Conservation (phyloP, 1,284 basidiomycete species). For the Fomitopsis pinicola region DNA sequence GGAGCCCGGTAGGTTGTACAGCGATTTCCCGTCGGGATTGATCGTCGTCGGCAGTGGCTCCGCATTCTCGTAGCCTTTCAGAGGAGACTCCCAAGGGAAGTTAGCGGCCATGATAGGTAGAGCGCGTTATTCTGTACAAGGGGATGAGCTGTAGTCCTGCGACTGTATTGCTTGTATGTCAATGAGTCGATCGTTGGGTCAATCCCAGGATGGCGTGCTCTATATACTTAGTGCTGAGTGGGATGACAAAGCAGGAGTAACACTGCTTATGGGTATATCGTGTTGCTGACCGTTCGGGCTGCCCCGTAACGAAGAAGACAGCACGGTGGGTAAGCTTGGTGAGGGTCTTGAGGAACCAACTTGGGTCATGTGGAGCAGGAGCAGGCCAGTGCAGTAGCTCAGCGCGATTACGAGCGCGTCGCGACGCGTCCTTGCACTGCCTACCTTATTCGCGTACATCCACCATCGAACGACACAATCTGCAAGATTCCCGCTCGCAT, state of each 20-base stretch:
- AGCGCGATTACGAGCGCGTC: neutral
- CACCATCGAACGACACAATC: neutral
- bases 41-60: conserved; percentile 44
- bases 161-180: neutral
- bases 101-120: neutral
- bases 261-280: neutral
- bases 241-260: conserved; percentile 1
- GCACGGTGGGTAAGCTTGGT: neutral
- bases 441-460: neutral
- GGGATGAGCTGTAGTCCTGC: no score
- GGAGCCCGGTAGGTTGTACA: conserved; percentile 43
- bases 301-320: no score
- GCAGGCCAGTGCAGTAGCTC: neutral
- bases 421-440: neutral
- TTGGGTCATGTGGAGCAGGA: conserved; percentile 1
- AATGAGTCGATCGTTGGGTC: no score
- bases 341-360: neutral
- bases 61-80: conserved; percentile 41
- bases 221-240: neutral
- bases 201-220: neutral
- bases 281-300: neutral
- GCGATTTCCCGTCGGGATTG: conserved; percentile 57
- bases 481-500: neutral
- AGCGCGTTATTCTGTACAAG: neutral
- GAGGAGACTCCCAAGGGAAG: conserved; percentile 33